Conservation (phyloP, 495 filamentous ascomycete genomes). For the Sordaria brevicollis region DNA sequence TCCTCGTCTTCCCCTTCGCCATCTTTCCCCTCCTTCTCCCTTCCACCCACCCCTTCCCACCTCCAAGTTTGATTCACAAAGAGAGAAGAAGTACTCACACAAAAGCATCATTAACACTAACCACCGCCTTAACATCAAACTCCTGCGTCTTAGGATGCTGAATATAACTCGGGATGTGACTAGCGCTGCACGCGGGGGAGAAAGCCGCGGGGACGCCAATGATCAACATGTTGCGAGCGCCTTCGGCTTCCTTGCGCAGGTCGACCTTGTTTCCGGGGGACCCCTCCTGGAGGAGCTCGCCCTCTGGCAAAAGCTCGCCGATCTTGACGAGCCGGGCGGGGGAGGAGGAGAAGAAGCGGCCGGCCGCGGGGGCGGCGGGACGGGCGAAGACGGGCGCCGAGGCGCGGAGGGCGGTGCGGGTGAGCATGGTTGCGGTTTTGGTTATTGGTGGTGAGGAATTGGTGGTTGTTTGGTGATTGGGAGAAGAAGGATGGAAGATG, state of each 20-base stretch:
- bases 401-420: slow-evolving; percentile 6
- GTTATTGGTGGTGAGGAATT: not conserved
- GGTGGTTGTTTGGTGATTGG: not conserved
- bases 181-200: slow-evolving; percentile 67
- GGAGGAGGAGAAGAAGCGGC: slow-evolving; percentile 44
- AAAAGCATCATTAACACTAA: slow-evolving; percentile 91
- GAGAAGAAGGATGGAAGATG: not conserved
- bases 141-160: slow-evolving; percentile 60
- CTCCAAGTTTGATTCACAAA: not conserved
- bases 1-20: not conserved
- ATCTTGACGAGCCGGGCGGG: slow-evolving; percentile 39
- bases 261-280: slow-evolving; percentile 76
- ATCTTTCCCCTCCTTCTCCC: not conserved
- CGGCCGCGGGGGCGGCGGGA: slow-evolving; percentile 6
- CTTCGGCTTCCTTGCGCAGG: slow-evolving; percentile 60
- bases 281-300: slow-evolving; percentile 51
- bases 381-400: not conserved
- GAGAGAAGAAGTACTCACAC: slow-evolving; percentile 49
- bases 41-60: not conserved
- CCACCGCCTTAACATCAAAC: slow-evolving; percentile 73
- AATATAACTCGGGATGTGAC: slow-evolving; percentile 76
- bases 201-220: slow-evolving; percentile 89
- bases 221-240: slow-evolving; percentile 57
- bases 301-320: slow-evolving; percentile 51
- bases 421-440: not conserved